Conservation (phyloP, 1,284 basidiomycete genomes). For the Microbotryum silenes-acaulis region DNA sequence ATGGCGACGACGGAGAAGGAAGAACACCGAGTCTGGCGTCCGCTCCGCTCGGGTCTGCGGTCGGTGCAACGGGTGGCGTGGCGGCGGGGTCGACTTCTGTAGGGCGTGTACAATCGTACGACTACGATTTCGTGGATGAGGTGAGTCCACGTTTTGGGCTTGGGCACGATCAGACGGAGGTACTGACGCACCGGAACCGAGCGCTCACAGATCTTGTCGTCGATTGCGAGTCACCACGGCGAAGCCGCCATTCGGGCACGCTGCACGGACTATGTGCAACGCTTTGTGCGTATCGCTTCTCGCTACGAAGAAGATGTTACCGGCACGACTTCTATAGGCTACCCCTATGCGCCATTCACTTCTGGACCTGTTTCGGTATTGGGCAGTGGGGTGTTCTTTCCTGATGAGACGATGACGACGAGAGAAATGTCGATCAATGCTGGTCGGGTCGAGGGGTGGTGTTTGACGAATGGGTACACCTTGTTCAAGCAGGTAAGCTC, state of each 20-base stretch:
- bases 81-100: too few species aligned
- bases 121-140: constrained; percentile 85
- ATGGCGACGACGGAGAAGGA: too few species aligned
- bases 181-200: constrained; percentile 5
- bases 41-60: too few species aligned
- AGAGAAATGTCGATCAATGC: constrained; percentile 61
- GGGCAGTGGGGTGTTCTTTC: constrained; percentile 61
- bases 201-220: constrained; percentile 52
- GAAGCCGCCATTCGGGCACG: constrained; percentile 68
- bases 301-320: constrained; percentile 67
- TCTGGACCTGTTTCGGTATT: constrained; percentile 40
- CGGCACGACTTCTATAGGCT: constrained; percentile 60
- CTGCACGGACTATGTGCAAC: constrained; percentile 64
- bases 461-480: constrained; percentile 58
- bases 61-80: too few species aligned
- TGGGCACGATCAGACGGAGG: constrained; percentile 8
- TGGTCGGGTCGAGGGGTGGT: constrained; percentile 71
- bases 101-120: constrained; percentile 50
- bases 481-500: constrained; percentile 52
- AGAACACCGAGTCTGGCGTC: too few species aligned
- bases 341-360: constrained; percentile 45
- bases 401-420: constrained; percentile 53
- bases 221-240: constrained; percentile 66
- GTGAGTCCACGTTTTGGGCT: constrained; percentile 47
- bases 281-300: constrained; percentile 67